Evolutionary conservation across 495 filamentous ascomycete species (phyloP).

Genomic region (Trichoderma asperelloides): DNA sequence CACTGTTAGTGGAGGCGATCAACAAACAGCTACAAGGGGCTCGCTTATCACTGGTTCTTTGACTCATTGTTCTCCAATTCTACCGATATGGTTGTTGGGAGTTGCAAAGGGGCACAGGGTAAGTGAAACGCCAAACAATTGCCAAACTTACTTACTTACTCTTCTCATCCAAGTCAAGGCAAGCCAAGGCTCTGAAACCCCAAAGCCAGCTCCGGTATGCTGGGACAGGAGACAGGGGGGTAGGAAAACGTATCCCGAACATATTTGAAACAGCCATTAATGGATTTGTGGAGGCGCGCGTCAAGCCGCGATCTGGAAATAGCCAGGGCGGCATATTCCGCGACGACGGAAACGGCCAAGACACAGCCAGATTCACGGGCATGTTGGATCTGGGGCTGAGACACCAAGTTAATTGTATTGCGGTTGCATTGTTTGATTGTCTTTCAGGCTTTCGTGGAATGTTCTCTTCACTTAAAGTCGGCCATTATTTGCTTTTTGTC

Average conservation of each 20-base stretch:
- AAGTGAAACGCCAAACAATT: background rate
- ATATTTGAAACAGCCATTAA: background rate
- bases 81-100: no score
- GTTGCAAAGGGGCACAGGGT: background rate
- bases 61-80: no score
- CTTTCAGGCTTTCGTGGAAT: background rate
- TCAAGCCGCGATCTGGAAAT: background rate
- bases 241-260: background rate
- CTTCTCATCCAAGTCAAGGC: background rate
- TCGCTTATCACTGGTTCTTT: no score
- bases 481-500: background rate
- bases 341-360: background rate
- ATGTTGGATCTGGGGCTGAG: background rate
- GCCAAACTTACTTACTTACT: background rate
- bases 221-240: background rate
- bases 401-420: background rate
- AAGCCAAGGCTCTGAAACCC: background rate
- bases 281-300: background rate
- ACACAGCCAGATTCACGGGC: background rate
- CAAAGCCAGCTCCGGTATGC: background rate
- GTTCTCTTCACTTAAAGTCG: background rate
- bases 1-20: no score
- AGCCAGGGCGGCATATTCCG: background rate
- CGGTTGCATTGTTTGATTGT: no score
- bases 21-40: no score